Base-by-base conservation (phyloP, 179 eudicot genomes). In the Vitellaria paradoxa region DNA sequence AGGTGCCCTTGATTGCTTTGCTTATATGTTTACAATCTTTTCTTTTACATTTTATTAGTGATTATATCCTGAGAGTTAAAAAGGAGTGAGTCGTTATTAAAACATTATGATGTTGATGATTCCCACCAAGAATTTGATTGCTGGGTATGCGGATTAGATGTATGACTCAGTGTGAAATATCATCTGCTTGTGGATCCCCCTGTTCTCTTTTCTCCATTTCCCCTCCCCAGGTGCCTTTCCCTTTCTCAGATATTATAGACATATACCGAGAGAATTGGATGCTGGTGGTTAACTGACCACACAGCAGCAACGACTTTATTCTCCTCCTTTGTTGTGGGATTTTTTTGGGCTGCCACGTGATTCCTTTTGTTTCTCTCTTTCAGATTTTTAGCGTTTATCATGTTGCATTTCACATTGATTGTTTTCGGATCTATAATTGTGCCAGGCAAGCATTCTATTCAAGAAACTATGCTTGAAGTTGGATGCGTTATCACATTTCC, bases 401-500 rank as follows among this genome's bases (percentile, higher is more conserved):
- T 37, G 17, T 55, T 73, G 14, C 24, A 7, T 7, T 70, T 45
- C 2, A 9, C 68, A 68, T 9, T 56, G 65, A 26, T 53, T 46
- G 52, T 10, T 46, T 61, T 62, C 24, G 64, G 60, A 42, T 78
- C 57, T 70, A 9, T 76, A 13, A 79, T 72, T 76, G 53, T 83
- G 62, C 24, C 91, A 96, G 99, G 96, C 99, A 66, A 89, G 82
- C 66, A 72, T 61, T 24, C 82, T 93, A 73, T 91, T 93, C 84
- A 93, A 96, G 88, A 85, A 82, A 76, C 71, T 96, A 62, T 91
- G 96, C 79, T 78, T 91, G 81, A 96, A 93, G 87, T 81, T 93
- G 91, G 98, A 96, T 81, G 98, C 99, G 71, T 89, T 96, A 68
- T 91, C 98, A 53, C 99, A 96, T 87, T 96, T 96, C 89, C 97